Evolutionary conservation across 2,329 filamentous ascomycete species (phyloP), one percentile per base, ranked within the genome.

Genomic region (Pseudocercospora macadamiae): DNA sequence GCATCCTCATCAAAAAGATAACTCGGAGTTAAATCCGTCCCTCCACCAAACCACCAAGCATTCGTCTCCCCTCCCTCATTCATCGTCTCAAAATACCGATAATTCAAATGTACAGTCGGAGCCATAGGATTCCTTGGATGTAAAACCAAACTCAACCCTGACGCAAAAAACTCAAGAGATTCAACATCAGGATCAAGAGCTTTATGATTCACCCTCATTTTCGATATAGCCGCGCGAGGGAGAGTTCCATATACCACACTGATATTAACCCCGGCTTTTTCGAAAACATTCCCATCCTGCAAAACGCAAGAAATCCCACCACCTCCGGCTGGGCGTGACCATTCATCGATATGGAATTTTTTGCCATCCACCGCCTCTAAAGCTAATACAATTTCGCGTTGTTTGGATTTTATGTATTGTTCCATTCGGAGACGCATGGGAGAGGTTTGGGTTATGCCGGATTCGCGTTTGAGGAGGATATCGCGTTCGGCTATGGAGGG

Each of bases 381-480:
- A 57, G 89, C 91, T 56, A 84, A 80, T 25, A 97, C 89, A 59
- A 99, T 99, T 63, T 89, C 85, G 69, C 90, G 85, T 73, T 99
- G 95, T 70, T 97, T 91, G 68, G 92, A 86, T 75, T 95, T 95
- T 76, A 97, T 96, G 74, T 97, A 90, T 70, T 90, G 86, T 77
- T 99, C 95, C 95, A 99, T 97, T 64, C 93, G 91, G 58, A 99
- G 83, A 55, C 95, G 92, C 93, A 99, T 97, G 1, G 95, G 93
- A 12, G 93, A 97, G 68, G 87, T 81, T 57, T 87, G 83, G 48
- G 82, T 88, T 51, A 97, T 83, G 64, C 86, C 86, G 57, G 86
- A 83, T 74, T 95, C 89, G 62, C 89, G 87, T 77, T 95, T 96
- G 66, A 86, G 83, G 62, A 91, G 82, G 64, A 85, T 86, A 75